These are phyloP conservation scores for Grosmannia huntii DNA, from an alignment of 2,329 filamentous ascomycete genomes.

Conservation along the genomic window DNA sequence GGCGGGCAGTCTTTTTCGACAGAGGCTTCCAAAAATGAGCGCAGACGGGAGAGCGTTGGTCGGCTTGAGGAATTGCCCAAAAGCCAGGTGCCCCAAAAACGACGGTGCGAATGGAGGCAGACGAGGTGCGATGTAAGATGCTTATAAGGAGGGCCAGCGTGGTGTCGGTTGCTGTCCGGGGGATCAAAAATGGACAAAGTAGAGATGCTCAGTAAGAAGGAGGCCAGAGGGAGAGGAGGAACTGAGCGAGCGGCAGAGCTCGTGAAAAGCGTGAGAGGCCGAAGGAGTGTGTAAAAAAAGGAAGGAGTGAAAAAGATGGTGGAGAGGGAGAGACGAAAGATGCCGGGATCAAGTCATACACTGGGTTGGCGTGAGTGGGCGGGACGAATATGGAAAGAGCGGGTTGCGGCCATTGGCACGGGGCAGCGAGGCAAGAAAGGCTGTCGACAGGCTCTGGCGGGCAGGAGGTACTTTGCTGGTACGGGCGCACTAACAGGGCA, in stretches of 20 bases:
- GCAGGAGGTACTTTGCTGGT: neutral
- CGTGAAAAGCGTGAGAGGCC: neutral
- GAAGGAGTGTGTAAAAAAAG: constrained; percentile 4
- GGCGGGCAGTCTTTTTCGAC: neutral
- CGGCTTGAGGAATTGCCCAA: neutral
- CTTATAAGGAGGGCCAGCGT: neutral
- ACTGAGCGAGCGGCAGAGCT: neutral
- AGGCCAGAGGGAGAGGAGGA: neutral
- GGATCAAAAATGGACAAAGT: neutral
- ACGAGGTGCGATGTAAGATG: neutral
- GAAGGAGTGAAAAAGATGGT: constrained; percentile 3
- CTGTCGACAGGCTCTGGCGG: neutral
- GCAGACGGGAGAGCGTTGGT: neutral
- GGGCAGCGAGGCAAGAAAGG: constrained; percentile 3
- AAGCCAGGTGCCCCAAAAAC: neutral
- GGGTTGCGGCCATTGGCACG: constrained; percentile 6
- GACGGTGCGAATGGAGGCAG: neutral
- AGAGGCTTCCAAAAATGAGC: neutral
- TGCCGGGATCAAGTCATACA: constrained; percentile 2
- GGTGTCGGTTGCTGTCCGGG: neutral
- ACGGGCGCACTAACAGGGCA: neutral
- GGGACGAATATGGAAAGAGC: constrained; percentile 8
- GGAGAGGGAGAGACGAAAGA: constrained; percentile 4
- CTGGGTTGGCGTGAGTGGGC: constrained; percentile 2
- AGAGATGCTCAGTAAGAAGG: neutral